phyloP scores from a whole-genome alignment of 139 green algal genomes.

The Desmodesmus armatus region DNA sequence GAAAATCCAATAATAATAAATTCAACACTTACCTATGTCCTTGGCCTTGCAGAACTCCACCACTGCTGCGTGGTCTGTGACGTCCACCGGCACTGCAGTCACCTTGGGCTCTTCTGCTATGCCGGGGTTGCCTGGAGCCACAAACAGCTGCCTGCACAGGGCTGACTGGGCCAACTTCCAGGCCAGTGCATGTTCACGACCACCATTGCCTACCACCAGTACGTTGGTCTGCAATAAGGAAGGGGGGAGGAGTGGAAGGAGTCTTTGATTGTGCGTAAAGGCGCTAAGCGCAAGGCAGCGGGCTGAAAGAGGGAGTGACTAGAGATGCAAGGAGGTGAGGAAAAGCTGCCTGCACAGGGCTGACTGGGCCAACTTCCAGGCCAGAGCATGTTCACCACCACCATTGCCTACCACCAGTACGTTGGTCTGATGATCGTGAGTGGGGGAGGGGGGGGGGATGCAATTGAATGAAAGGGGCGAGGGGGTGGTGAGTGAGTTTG shows the following conservation, averaged over 20 bases:
- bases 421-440: too few species aligned
- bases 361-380: conserved; percentile 89
- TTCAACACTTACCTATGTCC: too few species aligned
- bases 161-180: conserved; percentile 89
- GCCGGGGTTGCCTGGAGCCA: conserved; percentile 89
- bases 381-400: conserved; percentile 91
- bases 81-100: conserved; percentile 63
- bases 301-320: too few species aligned
- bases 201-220: conserved; percentile 88
- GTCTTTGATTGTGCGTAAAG: too few species aligned
- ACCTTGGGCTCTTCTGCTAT: conserved; percentile 75
- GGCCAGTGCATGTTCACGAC: conserved; percentile 89
- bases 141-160: conserved; percentile 72
- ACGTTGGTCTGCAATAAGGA: conserved; percentile 70
- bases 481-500: too few species aligned
- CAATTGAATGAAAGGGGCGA: too few species aligned
- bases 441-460: too few species aligned
- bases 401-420: conserved; percentile 91
- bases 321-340: too few species aligned
- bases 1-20: too few species aligned
- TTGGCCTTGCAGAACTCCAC: conserved; percentile 85
- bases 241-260: too few species aligned
- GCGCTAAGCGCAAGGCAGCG: too few species aligned
- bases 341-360: conserved; percentile 71
- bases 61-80: conserved; percentile 61